phyloP scores from a whole-genome alignment of 1,284 basidiomycete genomes.

The Fistulina hepatica region DNA sequence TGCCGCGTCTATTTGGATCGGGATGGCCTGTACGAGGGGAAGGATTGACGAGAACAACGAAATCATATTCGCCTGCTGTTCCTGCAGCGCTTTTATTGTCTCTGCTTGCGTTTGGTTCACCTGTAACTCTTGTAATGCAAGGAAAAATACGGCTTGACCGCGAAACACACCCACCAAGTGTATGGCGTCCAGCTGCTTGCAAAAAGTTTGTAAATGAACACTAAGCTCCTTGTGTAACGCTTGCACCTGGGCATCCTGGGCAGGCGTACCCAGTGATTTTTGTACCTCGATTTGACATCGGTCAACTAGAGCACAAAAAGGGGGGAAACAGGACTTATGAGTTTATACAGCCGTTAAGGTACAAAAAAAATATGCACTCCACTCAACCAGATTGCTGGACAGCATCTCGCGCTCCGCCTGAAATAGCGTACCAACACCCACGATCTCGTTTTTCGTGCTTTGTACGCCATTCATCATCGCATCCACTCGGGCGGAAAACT shows the following conservation, averaged over 20 bases:
- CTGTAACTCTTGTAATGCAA: no score
- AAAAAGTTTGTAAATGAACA: no score
- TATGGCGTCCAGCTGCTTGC: no score
- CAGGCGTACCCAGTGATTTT: conserved; percentile 41
- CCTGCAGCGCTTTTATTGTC: no score
- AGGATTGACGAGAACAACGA: no score
- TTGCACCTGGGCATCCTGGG: conserved; percentile 26
- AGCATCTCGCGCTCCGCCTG: conserved; percentile 35
- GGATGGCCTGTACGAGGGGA: no score
- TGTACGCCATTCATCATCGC: conserved; percentile 31
- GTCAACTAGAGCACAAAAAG: conserved; percentile 34
- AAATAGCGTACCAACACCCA: conserved; percentile 33
- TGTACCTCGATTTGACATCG: conserved; percentile 51
- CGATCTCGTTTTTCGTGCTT: conserved; percentile 32
- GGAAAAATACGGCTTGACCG: no score
- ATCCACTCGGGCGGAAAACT: conserved; percentile 41
- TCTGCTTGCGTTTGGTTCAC: no score
- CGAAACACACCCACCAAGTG: no score
- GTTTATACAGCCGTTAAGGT: conserved; percentile 8
- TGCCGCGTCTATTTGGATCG: no score
- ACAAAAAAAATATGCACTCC: conserved; percentile 27
- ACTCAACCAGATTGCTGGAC: conserved; percentile 32
- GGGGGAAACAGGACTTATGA: conserved; percentile 17
- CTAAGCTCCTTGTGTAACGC: neutral
- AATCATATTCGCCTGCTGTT: no score